Percentiles rank a stretch among this genome's conserved stretches.
phyloP scores from a whole-genome alignment of 345 rosid genomes.

The Psidium friedrichsthalianum region DNA sequence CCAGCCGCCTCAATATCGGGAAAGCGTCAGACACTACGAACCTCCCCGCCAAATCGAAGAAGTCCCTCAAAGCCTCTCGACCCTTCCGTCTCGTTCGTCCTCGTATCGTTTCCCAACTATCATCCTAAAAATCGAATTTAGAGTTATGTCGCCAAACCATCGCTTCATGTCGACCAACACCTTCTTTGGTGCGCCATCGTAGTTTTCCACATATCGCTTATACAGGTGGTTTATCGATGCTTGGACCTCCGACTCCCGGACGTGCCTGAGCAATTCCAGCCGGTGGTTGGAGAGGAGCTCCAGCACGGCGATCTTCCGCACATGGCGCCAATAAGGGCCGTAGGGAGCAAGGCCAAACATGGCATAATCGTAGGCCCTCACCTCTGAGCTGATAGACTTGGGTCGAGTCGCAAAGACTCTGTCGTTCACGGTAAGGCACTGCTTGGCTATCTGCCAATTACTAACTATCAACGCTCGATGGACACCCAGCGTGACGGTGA shows the following conservation, averaged over 20 bases:
- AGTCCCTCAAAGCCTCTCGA: conserved; percentile 5
- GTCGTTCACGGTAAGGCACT: conserved; percentile 23
- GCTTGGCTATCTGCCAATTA: conserved; percentile 10
- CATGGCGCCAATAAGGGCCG: conserved; percentile 22
- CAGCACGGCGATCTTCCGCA: conserved; percentile 16
- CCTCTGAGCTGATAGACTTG: conserved; percentile 3
- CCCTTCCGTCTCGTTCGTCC: not conserved
- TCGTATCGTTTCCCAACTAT: conserved; percentile 15
- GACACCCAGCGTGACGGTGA: conserved; percentile 16
- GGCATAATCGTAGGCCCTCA: conserved; percentile 11
- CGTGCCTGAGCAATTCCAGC: conserved; percentile 13
- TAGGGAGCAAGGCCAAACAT: conserved; percentile 17
- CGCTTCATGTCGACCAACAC: conserved; percentile 11
- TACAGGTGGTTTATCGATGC: conserved; percentile 2
- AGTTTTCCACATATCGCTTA: not conserved
- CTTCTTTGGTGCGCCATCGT: not conserved
- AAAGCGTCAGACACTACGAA: conserved; percentile 13
- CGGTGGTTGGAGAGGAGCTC: conserved; percentile 25
- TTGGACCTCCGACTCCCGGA: conserved; percentile 17
- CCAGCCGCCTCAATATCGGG: conserved; percentile 25
- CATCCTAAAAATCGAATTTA: conserved; percentile 14
- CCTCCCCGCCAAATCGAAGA: conserved; percentile 5
- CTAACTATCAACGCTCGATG: conserved; percentile 16
- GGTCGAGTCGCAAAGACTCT: conserved; percentile 14
- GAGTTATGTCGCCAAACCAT: conserved; percentile 16